A percentile compares a stretch with the other conserved stretches of the same genome.
Conservation (phyloP, 495 filamentous ascomycete genomes). For the Lophium mytilinum region DNA sequence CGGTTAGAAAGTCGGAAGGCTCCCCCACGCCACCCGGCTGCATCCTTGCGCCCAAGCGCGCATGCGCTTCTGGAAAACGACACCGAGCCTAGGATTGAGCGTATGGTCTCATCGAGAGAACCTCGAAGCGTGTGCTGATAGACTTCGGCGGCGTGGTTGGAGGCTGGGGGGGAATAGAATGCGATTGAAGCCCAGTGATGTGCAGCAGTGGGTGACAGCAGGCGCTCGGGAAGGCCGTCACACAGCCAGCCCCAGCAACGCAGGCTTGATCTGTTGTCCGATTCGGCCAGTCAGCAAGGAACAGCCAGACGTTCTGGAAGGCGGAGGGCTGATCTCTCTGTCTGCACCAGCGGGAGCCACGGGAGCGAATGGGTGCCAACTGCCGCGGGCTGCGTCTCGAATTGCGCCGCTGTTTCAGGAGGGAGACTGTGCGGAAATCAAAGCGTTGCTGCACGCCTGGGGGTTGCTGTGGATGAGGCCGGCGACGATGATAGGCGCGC, state of each 20-base stretch:
- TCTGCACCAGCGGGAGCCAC: neutral
- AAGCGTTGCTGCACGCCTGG: too few relatives aligned
- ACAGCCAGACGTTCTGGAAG: neutral
- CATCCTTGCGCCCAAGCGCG: conserved; percentile 14
- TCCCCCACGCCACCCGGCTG: neutral
- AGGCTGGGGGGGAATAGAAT: neutral
- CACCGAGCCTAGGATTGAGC: too few relatives aligned
- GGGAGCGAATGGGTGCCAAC: neutral
- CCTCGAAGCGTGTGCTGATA: too few relatives aligned
- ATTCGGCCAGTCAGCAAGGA: neutral
- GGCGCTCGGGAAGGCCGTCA: neutral
- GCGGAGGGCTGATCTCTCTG: neutral
- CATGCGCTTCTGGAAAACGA: neutral
- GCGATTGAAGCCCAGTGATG: neutral
- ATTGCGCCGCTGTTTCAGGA: too few relatives aligned
- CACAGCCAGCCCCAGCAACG: neutral
- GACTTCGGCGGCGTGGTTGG: neutral
- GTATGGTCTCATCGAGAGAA: too few relatives aligned
- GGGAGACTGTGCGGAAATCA: too few relatives aligned
- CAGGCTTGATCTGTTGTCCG: neutral
- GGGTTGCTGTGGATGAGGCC: too few relatives aligned
- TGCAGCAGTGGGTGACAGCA: neutral
- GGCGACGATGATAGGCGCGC: too few relatives aligned
- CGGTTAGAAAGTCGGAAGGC: conserved; percentile 8
- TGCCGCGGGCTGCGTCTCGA: neutral